Conservation (phyloP, 345 rosid species). For the Populus simonii region DNA sequence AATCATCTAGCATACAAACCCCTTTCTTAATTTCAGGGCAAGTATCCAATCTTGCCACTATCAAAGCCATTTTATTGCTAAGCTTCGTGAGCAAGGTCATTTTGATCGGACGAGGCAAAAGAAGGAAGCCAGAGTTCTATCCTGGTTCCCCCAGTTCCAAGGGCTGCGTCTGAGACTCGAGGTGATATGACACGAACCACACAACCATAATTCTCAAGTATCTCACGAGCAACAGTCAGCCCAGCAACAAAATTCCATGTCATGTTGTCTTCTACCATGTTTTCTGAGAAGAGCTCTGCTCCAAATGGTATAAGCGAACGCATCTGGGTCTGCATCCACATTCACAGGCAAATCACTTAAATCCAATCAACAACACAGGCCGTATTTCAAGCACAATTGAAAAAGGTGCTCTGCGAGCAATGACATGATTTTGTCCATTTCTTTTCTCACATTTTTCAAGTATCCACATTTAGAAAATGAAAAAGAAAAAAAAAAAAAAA, state of each 20-base stretch:
- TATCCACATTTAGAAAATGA: background rate
- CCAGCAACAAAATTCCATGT: constrained; percentile 97
- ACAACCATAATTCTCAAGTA: constrained; percentile 85
- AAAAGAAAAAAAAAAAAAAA: too few species aligned
- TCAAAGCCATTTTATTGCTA: constrained; percentile 1
- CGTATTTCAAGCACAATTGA: background rate
- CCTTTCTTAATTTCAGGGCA: too few species aligned
- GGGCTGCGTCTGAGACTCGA: constrained; percentile 51
- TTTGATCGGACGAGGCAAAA: constrained; percentile 36
- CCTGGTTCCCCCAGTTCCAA: constrained; percentile 83
- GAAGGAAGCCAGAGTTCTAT: constrained; percentile 86
- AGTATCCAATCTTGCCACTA: too few species aligned
- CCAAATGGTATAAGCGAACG: constrained; percentile 85
- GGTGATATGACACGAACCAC: constrained; percentile 84
- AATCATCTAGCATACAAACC: too few species aligned
- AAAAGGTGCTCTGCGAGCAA: background rate
- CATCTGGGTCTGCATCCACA: constrained; percentile 76
- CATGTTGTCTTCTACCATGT: constrained; percentile 96
- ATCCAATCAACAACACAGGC: background rate
- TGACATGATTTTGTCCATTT: background rate
- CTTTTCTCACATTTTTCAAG: background rate
- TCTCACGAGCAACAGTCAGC: constrained; percentile 81
- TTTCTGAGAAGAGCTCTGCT: constrained; percentile 54
- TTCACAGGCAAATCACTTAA: background rate
- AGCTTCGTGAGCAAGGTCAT: constrained; percentile 19